Evolutionary conservation across 192 early-diverging fungal species (phyloP).

Genomic region (Obelidium mucronatum): DNA sequence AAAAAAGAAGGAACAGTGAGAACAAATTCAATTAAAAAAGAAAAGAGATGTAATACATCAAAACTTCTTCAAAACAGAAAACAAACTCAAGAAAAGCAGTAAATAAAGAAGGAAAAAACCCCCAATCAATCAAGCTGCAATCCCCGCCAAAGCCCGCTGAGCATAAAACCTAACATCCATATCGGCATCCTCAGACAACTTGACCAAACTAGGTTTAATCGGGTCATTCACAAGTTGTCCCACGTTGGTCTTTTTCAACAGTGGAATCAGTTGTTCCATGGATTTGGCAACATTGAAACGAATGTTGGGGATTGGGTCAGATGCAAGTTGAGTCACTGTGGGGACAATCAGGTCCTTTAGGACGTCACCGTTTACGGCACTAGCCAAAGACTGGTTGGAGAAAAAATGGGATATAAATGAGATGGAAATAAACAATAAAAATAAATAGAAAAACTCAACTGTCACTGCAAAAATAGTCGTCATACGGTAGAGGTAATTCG

Average conservation of each 20-base stretch:
- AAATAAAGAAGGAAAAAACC: background rate
- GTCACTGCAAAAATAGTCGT: conserved; percentile 97
- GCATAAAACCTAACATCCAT: conserved; percentile 96
- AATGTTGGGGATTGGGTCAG: conserved; percentile 98
- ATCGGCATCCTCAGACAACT: conserved; percentile 88
- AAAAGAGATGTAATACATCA: background rate
- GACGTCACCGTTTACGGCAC: conserved; percentile 85
- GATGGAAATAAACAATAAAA: background rate
- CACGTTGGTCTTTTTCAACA: conserved; percentile 75
- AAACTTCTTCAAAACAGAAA: background rate
- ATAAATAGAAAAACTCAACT: conserved; percentile 54
- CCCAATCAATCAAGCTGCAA: conserved; percentile 32
- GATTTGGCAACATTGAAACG: conserved; percentile 99
- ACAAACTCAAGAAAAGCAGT: background rate
- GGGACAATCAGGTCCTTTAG: conserved; percentile 91
- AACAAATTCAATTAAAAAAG: background rate
- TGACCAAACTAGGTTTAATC: conserved; percentile 83
- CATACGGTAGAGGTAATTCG: conserved; percentile 98
- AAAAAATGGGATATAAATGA: background rate
- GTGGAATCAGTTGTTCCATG: conserved; percentile 82
- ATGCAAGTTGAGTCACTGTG: conserved; percentile 79
- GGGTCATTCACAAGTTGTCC: conserved; percentile 66
- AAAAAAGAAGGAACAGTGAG: background rate
- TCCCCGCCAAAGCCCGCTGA: conserved; percentile 61
- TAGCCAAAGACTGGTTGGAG: conserved; percentile 78